Evolutionary conservation across 1,139 yeast species (phyloP).

Genomic region (Yamadazyma jaroonii): DNA sequence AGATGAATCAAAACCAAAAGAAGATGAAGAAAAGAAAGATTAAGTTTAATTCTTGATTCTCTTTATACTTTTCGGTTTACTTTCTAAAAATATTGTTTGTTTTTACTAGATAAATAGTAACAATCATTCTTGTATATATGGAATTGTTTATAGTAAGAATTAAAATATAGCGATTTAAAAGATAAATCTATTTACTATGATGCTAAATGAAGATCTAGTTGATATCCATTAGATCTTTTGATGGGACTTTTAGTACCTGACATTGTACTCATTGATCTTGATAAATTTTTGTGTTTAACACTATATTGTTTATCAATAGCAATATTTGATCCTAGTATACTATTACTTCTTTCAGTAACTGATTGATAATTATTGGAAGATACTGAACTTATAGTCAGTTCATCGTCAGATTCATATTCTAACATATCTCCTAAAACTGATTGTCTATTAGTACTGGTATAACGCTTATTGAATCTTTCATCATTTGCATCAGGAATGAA

Average conservation of each 20-base stretch:
- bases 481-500: conserved; percentile 18
- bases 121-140: conserved; percentile 15
- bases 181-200: conserved; percentile 2
- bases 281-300: conserved; percentile 12
- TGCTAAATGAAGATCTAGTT: conserved; percentile 12
- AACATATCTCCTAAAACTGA: conserved; percentile 48
- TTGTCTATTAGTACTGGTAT: conserved; percentile 32
- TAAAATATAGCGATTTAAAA: conserved; percentile 1
- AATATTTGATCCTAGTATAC: conserved; percentile 14
- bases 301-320: conserved; percentile 22
- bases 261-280: conserved; percentile 13
- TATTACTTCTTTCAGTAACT: conserved; percentile 6
- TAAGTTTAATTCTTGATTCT: conserved; percentile 3
- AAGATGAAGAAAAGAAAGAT: conserved; percentile 23
- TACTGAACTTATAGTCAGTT: conserved; percentile 8
- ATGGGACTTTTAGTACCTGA: conserved; percentile 17
- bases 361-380: conserved; percentile 1
- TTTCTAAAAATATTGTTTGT: too few relatives aligned
- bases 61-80: neutral
- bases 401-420: conserved; percentile 34
- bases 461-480: conserved; percentile 22
- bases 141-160: conserved; percentile 13
- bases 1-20: conserved; percentile 37
- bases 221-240: conserved; percentile 20
- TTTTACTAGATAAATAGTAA: neutral